Base-by-base conservation (phyloP, 257 asterid species). In the Solanum bulbocastanum region DNA sequence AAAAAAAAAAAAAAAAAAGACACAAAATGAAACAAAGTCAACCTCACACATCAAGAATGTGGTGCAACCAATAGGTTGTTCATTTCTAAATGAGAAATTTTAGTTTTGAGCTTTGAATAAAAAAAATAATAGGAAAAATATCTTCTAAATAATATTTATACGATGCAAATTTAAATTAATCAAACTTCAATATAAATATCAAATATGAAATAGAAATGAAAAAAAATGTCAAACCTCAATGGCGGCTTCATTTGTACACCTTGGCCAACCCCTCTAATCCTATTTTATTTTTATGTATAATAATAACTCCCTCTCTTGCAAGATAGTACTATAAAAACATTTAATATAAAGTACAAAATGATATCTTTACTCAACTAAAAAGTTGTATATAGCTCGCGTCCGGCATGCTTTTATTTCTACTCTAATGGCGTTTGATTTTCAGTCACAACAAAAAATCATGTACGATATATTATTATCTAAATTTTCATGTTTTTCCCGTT, bases 281-380 rank as follows among this genome's bases (percentile, higher is more conserved):
- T 58, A 27, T 13, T 35, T 78, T 10, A 78, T 25, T 78, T 78
- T 78, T 13, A 25, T 44, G 12, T n/a, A 35, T 9, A 56, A 71
- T 71, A 71, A 32, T 14, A 78, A 27, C 65, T 44, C 85, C 85
- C 66, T 79, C 39, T 25, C 15, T 25, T 25, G 35, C 84, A 42
- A 79, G 84, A 14, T 58, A n/a, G 66, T 15, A 79, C 65, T 78
- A 25, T 44, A 44, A 79, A 44, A 27, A 81, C 68, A 81, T 46
- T 81, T 81, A 46, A 25, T 79, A 79, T 8, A 4, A 44, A 33
- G 27, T 79, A 44, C 3, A 79, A 79, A 44, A 40, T 79, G 18
- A 16, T 9, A 44, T 44, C 85, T 79, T 8, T 76, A 14, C 11
- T 25, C 23, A 76, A 78, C 62, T 78, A 78, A 27, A 81, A 46